phyloP scores from a whole-genome alignment of 2,329 filamentous ascomycete species.

The Claviceps capensis region DNA sequence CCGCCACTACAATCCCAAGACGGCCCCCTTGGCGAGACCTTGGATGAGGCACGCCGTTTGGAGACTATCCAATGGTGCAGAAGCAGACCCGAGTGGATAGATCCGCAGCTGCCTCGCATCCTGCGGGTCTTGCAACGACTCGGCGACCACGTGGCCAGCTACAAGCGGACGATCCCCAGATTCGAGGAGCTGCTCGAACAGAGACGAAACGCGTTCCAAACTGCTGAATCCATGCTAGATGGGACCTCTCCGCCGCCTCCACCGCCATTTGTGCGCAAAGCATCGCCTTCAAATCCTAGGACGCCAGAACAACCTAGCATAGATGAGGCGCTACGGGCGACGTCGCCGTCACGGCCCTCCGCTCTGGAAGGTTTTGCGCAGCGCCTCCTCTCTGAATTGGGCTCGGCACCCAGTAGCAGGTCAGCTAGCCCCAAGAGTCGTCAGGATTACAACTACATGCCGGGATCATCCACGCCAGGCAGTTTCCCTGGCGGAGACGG shows the following conservation, averaged over 20 bases:
- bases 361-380: conserved; percentile 49
- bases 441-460: conserved; percentile 27
- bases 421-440: conserved; percentile 35
- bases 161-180: conserved; percentile 50
- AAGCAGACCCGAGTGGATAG: conserved; percentile 38
- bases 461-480: conserved; percentile 18
- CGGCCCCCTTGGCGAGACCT: background rate
- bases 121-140: conserved; percentile 45
- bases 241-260: conserved; percentile 14
- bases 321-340: conserved; percentile 30
- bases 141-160: conserved; percentile 46
- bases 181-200: conserved; percentile 60
- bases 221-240: conserved; percentile 35
- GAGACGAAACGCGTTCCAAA: conserved; percentile 49
- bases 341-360: conserved; percentile 39
- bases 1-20: background rate
- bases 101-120: conserved; percentile 36
- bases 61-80: conserved; percentile 37
- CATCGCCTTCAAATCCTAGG: conserved; percentile 17
- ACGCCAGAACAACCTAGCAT: conserved; percentile 29
- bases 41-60: conserved; percentile 22
- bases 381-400: conserved; percentile 45
- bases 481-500: conserved; percentile 4
- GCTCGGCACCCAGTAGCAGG: conserved; percentile 19
- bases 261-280: conserved; percentile 11